phyloP scores from a whole-genome alignment of 2,329 filamentous ascomycete species.

The Biscogniauxia mediterranea region DNA sequence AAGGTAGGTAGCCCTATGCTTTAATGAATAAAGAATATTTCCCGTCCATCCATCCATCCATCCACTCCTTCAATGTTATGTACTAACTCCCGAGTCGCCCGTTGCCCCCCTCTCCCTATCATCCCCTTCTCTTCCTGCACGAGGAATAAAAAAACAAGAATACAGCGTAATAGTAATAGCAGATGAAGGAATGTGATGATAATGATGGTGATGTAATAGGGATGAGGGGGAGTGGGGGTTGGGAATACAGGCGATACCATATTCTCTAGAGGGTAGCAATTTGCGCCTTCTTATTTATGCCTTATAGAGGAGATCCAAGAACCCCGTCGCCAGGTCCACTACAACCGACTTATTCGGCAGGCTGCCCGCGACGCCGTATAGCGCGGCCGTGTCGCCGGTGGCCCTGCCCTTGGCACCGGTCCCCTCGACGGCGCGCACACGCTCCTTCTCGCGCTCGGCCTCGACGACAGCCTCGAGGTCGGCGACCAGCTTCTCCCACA shows the following conservation, averaged over 20 bases:
- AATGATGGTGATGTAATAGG: neutral
- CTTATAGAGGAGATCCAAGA: constrained; percentile 91
- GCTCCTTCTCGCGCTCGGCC: constrained; percentile 77
- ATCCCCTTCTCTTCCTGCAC: too few relatives aligned
- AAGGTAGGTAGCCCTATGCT: too few relatives aligned
- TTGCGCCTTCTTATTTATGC: constrained; percentile 44
- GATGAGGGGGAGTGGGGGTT: too few relatives aligned
- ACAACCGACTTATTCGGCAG: constrained; percentile 95
- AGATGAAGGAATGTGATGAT: neutral
- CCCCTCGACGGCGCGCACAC: constrained; percentile 67
- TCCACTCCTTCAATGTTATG: too few relatives aligned
- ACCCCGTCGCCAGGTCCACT: constrained; percentile 83
- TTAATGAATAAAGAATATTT: too few relatives aligned
- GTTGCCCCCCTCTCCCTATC: too few relatives aligned
- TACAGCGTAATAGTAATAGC: neutral
- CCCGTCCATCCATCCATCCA: too few relatives aligned
- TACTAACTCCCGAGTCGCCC: too few relatives aligned
- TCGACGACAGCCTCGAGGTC: constrained; percentile 69
- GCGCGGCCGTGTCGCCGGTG: constrained; percentile 75
- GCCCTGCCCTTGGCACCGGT: constrained; percentile 64
- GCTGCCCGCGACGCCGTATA: constrained; percentile 94
- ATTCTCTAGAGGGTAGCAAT: too few relatives aligned
- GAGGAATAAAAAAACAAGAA: too few relatives aligned
- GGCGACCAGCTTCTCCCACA: constrained; percentile 72
- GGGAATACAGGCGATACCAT: neutral